A percentile compares a stretch with the other conserved stretches of the same genome.
Conservation (phyloP, 805 yeast genomes). For the Metschnikowia santaceciliae region DNA sequence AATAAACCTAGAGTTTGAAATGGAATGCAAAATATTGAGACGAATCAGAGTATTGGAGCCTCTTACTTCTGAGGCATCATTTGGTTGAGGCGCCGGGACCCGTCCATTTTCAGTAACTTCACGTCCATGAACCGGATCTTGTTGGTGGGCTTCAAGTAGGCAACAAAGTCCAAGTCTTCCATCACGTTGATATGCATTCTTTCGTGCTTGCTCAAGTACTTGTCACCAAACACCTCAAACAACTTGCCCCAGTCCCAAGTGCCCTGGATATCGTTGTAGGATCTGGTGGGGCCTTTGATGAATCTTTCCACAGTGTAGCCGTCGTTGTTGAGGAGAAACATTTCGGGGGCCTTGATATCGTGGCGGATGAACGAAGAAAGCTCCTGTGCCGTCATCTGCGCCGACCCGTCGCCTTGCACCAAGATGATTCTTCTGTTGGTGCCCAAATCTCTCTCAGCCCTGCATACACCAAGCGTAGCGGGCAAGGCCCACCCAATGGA, state of each 20-base stretch:
- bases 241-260: slow-evolving; percentile 78
- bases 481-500: slow-evolving; percentile 91
- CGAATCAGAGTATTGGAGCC: no score
- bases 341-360: slow-evolving; percentile 54
- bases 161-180: slow-evolving; percentile 20
- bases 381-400: slow-evolving; percentile 93
- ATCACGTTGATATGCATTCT: slow-evolving; percentile 18
- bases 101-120: slow-evolving; percentile 25
- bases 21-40: no score
- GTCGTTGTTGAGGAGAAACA: slow-evolving; percentile 74
- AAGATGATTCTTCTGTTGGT: slow-evolving; percentile 56
- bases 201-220: slow-evolving; percentile 20
- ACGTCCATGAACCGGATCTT: slow-evolving; percentile 27
- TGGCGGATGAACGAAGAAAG: slow-evolving; percentile 59
- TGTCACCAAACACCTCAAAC: slow-evolving; percentile 61
- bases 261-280: slow-evolving; percentile 79
- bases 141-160: slow-evolving; percentile 11
- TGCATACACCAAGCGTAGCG: slow-evolving; percentile 75
- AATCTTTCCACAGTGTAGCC: slow-evolving; percentile 91
- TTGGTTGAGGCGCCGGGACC: slow-evolving; percentile 21
- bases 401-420: slow-evolving; percentile 90
- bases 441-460: slow-evolving; percentile 61
- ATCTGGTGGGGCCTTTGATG: slow-evolving; percentile 71
- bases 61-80: slow-evolving; percentile 1
- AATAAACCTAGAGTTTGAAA: neutral